A percentile compares a stretch with the other conserved stretches of the same genome.
Evolutionary conservation across 2,329 filamentous ascomycete species (phyloP).

Genomic region (Teratosphaeria nubilosa): DNA sequence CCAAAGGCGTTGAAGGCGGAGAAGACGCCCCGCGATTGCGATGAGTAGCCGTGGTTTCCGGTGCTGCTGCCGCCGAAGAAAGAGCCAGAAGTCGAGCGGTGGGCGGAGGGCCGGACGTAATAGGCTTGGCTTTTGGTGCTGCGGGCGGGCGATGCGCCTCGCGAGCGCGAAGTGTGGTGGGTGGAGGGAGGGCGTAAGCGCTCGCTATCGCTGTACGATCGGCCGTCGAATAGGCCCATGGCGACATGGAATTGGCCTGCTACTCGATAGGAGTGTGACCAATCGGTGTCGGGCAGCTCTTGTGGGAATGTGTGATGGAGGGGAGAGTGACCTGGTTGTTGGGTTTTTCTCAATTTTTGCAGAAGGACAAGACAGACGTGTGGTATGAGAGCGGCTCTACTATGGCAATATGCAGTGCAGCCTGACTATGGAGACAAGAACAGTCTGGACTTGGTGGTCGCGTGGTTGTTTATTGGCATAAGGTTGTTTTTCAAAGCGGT

Average conservation of each 20-base stretch:
- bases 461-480: not conserved
- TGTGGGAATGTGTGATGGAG: not conserved
- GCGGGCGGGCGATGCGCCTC: constrained; percentile 8
- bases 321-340: not conserved
- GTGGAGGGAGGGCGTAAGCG: constrained; percentile 5
- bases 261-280: not conserved
- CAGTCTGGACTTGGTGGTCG: not conserved
- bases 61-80: constrained; percentile 12
- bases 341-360: not conserved
- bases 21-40: constrained; percentile 19
- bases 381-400: not conserved
- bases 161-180: constrained; percentile 6
- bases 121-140: constrained; percentile 11
- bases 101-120: constrained; percentile 15
- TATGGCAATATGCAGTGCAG: not conserved
- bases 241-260: not conserved
- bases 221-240: constrained; percentile 26
- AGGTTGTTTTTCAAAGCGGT: no score
- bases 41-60: not conserved
- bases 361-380: no score
- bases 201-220: constrained; percentile 18
- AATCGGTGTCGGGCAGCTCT: not conserved
- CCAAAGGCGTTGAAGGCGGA: constrained; percentile 25
- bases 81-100: constrained; percentile 8
- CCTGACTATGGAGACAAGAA: not conserved